These are phyloP conservation scores for Podospora pseudocomata DNA, from an alignment of 495 filamentous ascomycete genomes.

Conservation along the genomic window DNA sequence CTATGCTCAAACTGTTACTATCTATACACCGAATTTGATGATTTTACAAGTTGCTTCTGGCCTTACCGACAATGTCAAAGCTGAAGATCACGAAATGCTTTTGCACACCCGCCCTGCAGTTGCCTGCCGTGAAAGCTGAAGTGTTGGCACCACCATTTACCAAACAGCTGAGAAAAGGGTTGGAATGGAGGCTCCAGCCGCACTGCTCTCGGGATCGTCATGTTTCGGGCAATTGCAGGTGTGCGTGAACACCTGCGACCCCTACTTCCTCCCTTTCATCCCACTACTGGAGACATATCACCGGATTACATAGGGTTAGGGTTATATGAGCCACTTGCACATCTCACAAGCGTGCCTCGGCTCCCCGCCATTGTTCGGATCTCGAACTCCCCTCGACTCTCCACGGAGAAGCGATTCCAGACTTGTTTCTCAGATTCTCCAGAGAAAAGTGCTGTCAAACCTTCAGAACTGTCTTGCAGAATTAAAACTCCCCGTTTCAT, in stretches of 20 bases:
- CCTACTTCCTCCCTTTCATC: background rate
- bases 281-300: background rate
- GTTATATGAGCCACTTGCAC: background rate
- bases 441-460: background rate
- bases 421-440: background rate
- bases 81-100: background rate
- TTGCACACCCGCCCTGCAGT: background rate
- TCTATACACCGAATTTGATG: background rate
- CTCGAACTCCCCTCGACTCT: background rate
- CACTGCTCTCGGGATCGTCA: background rate
- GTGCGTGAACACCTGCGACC: background rate
- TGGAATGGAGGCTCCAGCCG: background rate
- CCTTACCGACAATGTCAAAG: background rate
- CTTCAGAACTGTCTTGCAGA: background rate
- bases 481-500: background rate
- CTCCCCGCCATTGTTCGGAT: conserved; percentile 5
- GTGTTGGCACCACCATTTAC: background rate
- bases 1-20: background rate
- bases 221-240: background rate
- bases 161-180: background rate
- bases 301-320: background rate
- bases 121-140: background rate
- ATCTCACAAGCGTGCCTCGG: conserved; percentile 2
- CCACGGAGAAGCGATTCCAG: conserved; percentile 3
- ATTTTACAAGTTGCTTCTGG: background rate